Conservation (phyloP, 1,284 basidiomycete genomes). For the Bjerkandera adusta region DNA sequence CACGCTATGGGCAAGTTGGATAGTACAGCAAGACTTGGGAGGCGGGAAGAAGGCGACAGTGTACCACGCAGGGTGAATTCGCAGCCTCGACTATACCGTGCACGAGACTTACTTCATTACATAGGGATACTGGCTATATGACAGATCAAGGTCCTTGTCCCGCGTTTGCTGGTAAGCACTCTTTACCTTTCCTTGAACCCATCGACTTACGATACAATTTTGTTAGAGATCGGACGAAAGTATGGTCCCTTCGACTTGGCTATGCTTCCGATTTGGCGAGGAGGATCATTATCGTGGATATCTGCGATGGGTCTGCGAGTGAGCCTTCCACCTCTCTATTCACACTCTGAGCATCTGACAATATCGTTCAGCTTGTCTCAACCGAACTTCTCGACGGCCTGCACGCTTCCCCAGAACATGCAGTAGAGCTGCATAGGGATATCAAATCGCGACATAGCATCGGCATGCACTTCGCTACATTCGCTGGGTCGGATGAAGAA, state of each 20-base stretch:
- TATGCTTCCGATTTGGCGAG: constrained; percentile 36
- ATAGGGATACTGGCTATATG: constrained; percentile 33
- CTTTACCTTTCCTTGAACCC: neutral
- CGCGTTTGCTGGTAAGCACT: constrained; percentile 26
- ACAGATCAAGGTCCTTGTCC: constrained; percentile 29
- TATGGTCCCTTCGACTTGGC: constrained; percentile 34
- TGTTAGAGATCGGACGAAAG: constrained; percentile 31
- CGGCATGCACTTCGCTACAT: constrained; percentile 40
- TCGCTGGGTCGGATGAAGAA: constrained; percentile 35
- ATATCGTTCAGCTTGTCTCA: constrained; percentile 15
- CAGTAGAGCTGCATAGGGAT: constrained; percentile 24
- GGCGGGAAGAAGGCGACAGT: constrained; percentile 15
- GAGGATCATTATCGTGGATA: constrained; percentile 30
- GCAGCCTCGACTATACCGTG: no score
- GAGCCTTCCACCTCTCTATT: neutral
- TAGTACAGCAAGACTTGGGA: constrained; percentile 21
- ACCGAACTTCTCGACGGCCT: constrained; percentile 20
- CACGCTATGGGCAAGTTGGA: constrained; percentile 35
- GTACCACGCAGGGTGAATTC: constrained; percentile 30
- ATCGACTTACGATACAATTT: neutral
- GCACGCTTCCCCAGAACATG: constrained; percentile 26
- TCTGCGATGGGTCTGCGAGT: constrained; percentile 28
- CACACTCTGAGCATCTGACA: no score
- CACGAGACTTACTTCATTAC: neutral
- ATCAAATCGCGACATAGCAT: constrained; percentile 34